These are phyloP conservation scores for Fusarium caatingaense DNA, from an alignment of 2,329 filamentous ascomycete genomes.

Conservation along the genomic window DNA sequence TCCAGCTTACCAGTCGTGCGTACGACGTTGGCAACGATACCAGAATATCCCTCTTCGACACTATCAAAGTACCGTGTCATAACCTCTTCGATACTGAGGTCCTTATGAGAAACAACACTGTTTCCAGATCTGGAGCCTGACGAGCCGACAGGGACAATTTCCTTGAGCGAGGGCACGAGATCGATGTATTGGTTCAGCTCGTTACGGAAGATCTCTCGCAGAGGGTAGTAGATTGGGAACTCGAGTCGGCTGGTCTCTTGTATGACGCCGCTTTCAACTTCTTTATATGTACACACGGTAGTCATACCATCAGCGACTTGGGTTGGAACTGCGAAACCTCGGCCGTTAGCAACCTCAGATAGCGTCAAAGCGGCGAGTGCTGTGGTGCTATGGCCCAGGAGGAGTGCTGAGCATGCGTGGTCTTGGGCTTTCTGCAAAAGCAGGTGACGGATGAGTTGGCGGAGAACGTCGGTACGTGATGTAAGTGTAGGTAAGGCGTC, in stretches of 20 bases:
- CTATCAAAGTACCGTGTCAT: conserved; percentile 88
- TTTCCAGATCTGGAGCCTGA: conserved; percentile 40
- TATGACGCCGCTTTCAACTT: conserved; percentile 36
- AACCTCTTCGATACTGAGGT: conserved; percentile 89
- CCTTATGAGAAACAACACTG: conserved; percentile 72
- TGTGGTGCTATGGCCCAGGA: conserved; percentile 90
- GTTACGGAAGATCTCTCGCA: conserved; percentile 85
- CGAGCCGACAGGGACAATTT: conserved; percentile 58
- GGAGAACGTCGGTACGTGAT: conserved; percentile 78
- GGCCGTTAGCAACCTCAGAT: conserved; percentile 88
- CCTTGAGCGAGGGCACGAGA: conserved; percentile 63
- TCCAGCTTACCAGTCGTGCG: conserved; percentile 87
- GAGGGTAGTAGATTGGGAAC: conserved; percentile 75
- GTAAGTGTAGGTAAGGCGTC: conserved; percentile 76
- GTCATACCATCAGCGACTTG: conserved; percentile 78
- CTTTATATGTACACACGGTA: conserved; percentile 49
- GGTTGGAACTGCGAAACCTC: conserved; percentile 86
- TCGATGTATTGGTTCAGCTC: conserved; percentile 78
- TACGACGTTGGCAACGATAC: conserved; percentile 95
- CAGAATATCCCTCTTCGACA: conserved; percentile 85
- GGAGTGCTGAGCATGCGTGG: conserved; percentile 72
- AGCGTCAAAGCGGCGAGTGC: conserved; percentile 87
- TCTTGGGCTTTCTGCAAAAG: conserved; percentile 73
- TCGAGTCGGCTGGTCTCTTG: conserved; percentile 37
- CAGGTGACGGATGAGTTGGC: conserved; percentile 77